Percentiles rank a stretch among this genome's conserved stretches.
Conservation (phyloP, 805 yeast genomes). For the Kodamaea hsintzibuensis region DNA sequence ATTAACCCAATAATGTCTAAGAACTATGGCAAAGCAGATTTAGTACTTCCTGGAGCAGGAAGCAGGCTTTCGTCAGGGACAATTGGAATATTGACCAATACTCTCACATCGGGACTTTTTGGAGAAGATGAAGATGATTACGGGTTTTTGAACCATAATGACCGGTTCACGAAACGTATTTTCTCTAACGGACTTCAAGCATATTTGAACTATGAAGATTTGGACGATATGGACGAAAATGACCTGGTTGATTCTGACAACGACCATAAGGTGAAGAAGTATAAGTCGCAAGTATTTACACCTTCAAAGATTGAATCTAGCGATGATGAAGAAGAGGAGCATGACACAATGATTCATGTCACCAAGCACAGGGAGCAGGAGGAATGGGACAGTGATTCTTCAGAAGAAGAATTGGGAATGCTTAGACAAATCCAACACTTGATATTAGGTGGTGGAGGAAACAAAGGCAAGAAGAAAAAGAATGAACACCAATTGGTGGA, state of each 20-base stretch:
- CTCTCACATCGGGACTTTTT: neutral
- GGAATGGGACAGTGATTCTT: slow-evolving; percentile 10
- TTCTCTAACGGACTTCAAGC: slow-evolving; percentile 29
- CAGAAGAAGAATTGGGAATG: slow-evolving; percentile 28
- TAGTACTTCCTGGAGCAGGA: neutral
- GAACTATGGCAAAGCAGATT: slow-evolving; percentile 11
- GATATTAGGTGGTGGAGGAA: slow-evolving; percentile 26
- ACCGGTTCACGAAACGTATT: slow-evolving; percentile 24
- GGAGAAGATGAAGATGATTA: slow-evolving; percentile 28
- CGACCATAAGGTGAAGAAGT: slow-evolving; percentile 30
- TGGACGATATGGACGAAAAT: slow-evolving; percentile 16
- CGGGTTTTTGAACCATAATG: slow-evolving; percentile 30
- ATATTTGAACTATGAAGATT: slow-evolving; percentile 24
- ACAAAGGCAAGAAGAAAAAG: slow-evolving; percentile 16
- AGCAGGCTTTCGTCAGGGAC: slow-evolving; percentile 7
- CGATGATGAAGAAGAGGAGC: slow-evolving; percentile 17
- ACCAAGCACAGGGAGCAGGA: slow-evolving; percentile 2
- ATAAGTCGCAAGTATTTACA: slow-evolving; percentile 33
- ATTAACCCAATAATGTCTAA: slow-evolving; percentile 24
- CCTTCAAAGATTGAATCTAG: slow-evolving; percentile 10
- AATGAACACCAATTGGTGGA: slow-evolving; percentile 32
- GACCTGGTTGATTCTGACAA: slow-evolving; percentile 9
- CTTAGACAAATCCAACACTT: slow-evolving; percentile 37
- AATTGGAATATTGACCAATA: slow-evolving; percentile 8
- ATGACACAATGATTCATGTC: slow-evolving; percentile 8